Conservation (phyloP, 2,329 filamentous ascomycete species). For the Fusarium sp. region DNA sequence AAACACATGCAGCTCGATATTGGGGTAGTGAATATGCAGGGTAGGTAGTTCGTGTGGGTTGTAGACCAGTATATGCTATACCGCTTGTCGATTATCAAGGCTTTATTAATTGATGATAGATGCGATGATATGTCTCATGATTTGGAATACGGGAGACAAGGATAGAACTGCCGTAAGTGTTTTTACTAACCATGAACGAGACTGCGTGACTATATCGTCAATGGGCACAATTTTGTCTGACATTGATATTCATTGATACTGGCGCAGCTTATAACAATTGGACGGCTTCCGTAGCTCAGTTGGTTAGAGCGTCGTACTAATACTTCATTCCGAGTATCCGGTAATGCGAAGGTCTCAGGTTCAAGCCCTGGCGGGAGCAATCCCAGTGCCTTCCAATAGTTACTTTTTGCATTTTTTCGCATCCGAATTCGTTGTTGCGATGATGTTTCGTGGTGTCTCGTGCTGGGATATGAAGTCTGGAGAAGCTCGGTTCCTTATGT, state of each 20-base stretch:
- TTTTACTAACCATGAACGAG: neutral
- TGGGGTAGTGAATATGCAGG: neutral
- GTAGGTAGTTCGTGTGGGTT: neutral
- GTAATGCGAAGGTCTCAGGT: slow-evolving; percentile 49
- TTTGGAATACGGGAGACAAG: neutral
- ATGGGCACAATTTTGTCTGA: neutral
- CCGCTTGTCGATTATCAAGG: neutral
- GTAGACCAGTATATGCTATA: neutral
- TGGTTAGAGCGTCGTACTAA: slow-evolving; percentile 51
- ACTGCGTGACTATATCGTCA: neutral
- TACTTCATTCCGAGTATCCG: slow-evolving; percentile 39
- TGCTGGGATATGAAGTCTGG: slow-evolving; percentile 12
- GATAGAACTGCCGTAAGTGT: neutral
- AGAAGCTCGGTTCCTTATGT: slow-evolving; percentile 12
- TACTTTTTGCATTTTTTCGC: slow-evolving; percentile 21
- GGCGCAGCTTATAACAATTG: neutral
- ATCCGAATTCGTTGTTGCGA: neutral
- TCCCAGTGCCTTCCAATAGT: slow-evolving; percentile 35
- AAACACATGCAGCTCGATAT: neutral
- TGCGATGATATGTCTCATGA: neutral
- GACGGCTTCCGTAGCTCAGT: slow-evolving; percentile 49
- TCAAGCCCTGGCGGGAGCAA: slow-evolving; percentile 49
- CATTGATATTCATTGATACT: rapidly evolving
- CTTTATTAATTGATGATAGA: neutral
- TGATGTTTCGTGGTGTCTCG: neutral